Evolutionary conservation across 73 alveolate species (phyloP).

Genomic region (Diophrys appendiculata): DNA sequence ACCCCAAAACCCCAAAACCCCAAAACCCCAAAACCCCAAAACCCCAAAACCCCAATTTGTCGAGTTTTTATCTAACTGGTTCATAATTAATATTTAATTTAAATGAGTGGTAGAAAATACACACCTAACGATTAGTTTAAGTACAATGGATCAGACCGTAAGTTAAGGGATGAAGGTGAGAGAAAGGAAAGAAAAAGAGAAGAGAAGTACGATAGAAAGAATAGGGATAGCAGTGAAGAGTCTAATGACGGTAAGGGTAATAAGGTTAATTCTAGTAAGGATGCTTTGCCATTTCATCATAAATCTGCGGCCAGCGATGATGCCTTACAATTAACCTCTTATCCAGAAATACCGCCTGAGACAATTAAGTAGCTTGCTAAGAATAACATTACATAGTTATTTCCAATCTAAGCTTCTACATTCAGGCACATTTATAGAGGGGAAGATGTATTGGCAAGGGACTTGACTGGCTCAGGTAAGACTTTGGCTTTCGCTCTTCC

Average conservation of each 20-base stretch:
- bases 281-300: background rate
- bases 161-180: background rate
- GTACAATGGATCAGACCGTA: background rate
- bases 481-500: slow-evolving; percentile 94
- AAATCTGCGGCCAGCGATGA: background rate
- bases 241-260: background rate
- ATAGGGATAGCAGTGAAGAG: background rate
- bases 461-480: slow-evolving; percentile 95
- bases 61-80: no score
- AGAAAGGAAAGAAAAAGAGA: background rate
- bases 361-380: slow-evolving; percentile 11
- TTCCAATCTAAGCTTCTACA: slow-evolving; percentile 80
- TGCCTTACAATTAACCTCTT: background rate
- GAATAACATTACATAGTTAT: slow-evolving; percentile 39
- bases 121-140: background rate
- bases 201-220: background rate
- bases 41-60: no score
- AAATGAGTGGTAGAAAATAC: background rate
- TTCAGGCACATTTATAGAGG: slow-evolving; percentile 81
- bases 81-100: no score
- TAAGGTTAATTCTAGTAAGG: background rate
- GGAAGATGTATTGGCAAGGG: slow-evolving; percentile 84
- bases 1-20: no score
- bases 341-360: slow-evolving; percentile 41
- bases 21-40: no score